Evolutionary conservation across 2,329 filamentous ascomycete genomes (phyloP).

Genomic region (Colletotrichum karsti): DNA sequence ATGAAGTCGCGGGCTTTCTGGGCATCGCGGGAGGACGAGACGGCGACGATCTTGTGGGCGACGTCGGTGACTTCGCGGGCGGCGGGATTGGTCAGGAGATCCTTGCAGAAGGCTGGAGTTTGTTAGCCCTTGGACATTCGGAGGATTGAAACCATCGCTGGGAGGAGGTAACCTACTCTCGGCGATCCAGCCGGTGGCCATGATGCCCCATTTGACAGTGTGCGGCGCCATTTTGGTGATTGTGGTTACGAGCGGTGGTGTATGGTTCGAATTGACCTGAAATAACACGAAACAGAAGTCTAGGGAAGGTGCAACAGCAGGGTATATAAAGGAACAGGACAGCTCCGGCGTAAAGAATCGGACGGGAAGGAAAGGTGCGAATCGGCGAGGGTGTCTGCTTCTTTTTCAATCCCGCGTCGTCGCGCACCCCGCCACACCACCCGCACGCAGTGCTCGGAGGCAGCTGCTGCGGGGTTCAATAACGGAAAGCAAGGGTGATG

Average conservation of each 20-base stretch:
- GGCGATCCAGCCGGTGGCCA: slow-evolving; percentile 68
- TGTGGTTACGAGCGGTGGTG: neutral
- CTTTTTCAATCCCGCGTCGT: slow-evolving; percentile 11
- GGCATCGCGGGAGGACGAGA: slow-evolving; percentile 79
- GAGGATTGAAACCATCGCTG: neutral
- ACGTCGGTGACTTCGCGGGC: slow-evolving; percentile 76
- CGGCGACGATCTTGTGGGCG: slow-evolving; percentile 80
- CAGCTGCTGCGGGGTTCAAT: slow-evolving; percentile 24
- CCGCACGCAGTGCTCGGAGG: neutral
- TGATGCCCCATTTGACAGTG: slow-evolving; percentile 66
- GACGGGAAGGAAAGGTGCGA: neutral
- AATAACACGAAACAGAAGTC: too few relatives aligned
- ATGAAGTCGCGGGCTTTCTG: slow-evolving; percentile 78
- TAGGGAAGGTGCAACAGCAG: neutral
- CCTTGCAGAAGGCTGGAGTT: slow-evolving; percentile 72
- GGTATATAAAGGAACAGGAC: neutral
- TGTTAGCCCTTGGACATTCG: neutral
- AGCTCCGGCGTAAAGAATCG: neutral
- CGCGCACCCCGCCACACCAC: slow-evolving; percentile 8
- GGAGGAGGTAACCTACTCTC: slow-evolving; percentile 53
- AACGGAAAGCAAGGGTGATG: neutral
- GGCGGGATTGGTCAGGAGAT: slow-evolving; percentile 79
- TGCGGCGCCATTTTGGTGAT: slow-evolving; percentile 53
- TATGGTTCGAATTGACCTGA: neutral
- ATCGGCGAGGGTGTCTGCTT: neutral